Conservation (phyloP, 139 green algal genomes). For the Zygnema circumcarinatum region DNA sequence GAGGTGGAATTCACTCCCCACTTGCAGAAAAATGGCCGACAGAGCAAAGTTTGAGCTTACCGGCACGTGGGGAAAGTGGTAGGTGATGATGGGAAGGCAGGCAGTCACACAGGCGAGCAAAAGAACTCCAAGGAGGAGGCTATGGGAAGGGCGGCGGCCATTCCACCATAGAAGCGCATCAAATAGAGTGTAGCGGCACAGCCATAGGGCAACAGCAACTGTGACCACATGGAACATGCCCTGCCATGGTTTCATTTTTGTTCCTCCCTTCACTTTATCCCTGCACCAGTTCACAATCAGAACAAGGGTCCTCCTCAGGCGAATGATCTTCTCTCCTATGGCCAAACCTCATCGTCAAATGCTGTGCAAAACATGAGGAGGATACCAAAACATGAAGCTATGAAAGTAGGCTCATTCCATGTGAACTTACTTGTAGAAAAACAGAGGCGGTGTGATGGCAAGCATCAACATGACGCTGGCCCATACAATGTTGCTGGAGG, state of each 20-base stretch:
- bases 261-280: not conserved
- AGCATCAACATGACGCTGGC: conserved; percentile 61
- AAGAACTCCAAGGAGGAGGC: conserved; percentile 79
- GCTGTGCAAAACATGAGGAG: not conserved
- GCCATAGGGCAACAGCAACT: conserved; percentile 68
- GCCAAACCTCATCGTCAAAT: not conserved
- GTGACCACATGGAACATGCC: conserved; percentile 65
- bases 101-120: conserved; percentile 67
- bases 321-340: not conserved
- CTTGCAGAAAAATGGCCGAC: no score
- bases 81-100: conserved; percentile 74
- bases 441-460: conserved; percentile 67
- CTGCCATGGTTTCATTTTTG: conserved; percentile 64
- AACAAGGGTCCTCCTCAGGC: not conserved
- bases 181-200: conserved; percentile 86
- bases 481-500: conserved; percentile 66
- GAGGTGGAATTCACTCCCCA: no score
- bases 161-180: conserved; percentile 75
- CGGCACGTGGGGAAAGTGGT: conserved; percentile 68
- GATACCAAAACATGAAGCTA: no score
- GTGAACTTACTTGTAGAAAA: conserved; percentile 62
- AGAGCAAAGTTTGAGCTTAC: conserved; percentile 21
- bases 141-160: conserved; percentile 76
- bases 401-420: no score
- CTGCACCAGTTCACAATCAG: conserved; percentile 18